Conservation (phyloP, 768 basidiomycete species). For the Pholiota molesta region DNA sequence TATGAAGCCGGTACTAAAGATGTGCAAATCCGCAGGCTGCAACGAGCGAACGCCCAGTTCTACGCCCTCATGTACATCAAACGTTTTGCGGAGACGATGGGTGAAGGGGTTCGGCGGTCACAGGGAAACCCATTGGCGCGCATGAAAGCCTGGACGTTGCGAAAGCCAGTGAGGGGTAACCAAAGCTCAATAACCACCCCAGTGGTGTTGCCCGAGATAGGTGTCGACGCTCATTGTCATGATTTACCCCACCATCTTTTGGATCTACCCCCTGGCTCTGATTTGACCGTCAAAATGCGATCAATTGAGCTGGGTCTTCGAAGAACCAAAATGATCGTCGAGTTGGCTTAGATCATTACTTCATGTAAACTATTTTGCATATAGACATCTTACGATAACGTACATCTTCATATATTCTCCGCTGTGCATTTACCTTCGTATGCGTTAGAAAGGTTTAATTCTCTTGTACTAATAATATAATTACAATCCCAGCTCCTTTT, state of each 20-base stretch:
- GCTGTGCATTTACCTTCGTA: too few species aligned
- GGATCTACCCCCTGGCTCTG: conserved; percentile 16
- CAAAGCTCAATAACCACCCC: background rate
- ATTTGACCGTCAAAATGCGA: conserved; percentile 28
- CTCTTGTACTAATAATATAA: background rate
- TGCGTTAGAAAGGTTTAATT: too few species aligned
- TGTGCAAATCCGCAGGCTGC: conserved; percentile 10
- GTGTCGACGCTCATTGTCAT: conserved; percentile 17
- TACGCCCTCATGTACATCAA: conserved; percentile 41
- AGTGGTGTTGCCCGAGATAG: conserved; percentile 24
- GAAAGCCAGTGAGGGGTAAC: background rate
- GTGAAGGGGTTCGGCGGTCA: conserved; percentile 17
- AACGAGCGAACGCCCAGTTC: conserved; percentile 31
- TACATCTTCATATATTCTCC: too few species aligned
- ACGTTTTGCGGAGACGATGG: conserved; percentile 36
- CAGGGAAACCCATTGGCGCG: conserved; percentile 25
- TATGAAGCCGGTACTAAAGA: conserved; percentile 32
- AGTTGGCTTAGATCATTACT: conserved; percentile 1
- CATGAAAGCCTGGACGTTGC: conserved; percentile 26
- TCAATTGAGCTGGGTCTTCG: conserved; percentile 31
- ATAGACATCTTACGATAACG: background rate
- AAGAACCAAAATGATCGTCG: conserved; percentile 23
- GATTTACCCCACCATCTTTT: conserved; percentile 6
- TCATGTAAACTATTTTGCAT: background rate
- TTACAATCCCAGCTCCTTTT: conserved; percentile 4